Evolutionary conservation across 2,329 filamentous ascomycete species (phyloP), one percentile per base, ranked within the genome.

Genomic region (Nemania sp.): DNA sequence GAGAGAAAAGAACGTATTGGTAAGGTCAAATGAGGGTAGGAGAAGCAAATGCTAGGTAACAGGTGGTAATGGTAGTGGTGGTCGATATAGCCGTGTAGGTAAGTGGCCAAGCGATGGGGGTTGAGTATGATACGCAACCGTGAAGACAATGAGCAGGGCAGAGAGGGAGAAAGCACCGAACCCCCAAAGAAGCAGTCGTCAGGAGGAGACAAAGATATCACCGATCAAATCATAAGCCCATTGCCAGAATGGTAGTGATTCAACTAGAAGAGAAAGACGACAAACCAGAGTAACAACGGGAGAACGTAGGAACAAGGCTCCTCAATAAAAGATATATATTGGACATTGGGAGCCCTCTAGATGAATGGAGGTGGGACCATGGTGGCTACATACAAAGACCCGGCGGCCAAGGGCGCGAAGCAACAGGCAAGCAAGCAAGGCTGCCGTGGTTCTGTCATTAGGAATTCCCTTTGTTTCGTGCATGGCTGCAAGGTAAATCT

Each of bases 401-500:
- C 51, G 58, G 29, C 60, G 58, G 58, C 67, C 49, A 60, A 32
- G 27, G 20, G 27, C 49, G 51, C 41, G 49, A 24, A 20, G 45
- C n/a, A 45, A 45, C 43, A 24, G 8, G 45, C n/a, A 45, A 45
- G 20, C 43, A 45, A 51, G 43, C 45, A 63, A 56, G 62, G 49
- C 29, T 49, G 20, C 18, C 13, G 45, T 22, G 1, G 55, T 47
- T n/a, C 35, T 20, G 41, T 63, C 22, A 63, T 52, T 66, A 64
- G 61, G 55, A 70, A 57, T 54, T 32, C 51, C 59, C 65, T 57
- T 70, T 70, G 68, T 70, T 64, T 70, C 27, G 51, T 45, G 43
- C 13, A 20, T 29, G 22, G 22, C 74, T 72, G 70, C 74, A 73
- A 52, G 60, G 70, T 66, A 70, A 55, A 47, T 66, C 59, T 58